A percentile compares a stretch with the other conserved stretches of the same genome.
Conservation (phyloP, 345 rosid species). For the Gossypium herbaceum region DNA sequence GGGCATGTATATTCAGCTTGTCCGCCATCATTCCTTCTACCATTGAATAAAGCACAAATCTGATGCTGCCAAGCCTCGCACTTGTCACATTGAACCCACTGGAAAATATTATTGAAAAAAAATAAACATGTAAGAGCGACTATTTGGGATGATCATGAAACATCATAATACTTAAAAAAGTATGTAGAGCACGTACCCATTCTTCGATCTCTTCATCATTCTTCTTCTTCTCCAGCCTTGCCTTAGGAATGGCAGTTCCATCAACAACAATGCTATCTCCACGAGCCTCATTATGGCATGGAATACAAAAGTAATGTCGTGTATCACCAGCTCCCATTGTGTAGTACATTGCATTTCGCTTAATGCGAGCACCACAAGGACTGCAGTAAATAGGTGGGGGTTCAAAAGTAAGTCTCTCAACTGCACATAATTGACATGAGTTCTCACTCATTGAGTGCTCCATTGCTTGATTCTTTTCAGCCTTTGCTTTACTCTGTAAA, state of each 20-base stretch:
- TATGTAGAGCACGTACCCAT: slow-evolving; percentile 50
- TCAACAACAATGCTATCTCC: slow-evolving; percentile 77
- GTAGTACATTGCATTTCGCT: slow-evolving; percentile 96
- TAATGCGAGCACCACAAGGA: slow-evolving; percentile 93
- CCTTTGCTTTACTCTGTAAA: slow-evolving; percentile 93
- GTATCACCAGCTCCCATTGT: slow-evolving; percentile 89
- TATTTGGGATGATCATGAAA: slow-evolving; percentile 17
- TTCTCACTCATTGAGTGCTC: slow-evolving; percentile 94
- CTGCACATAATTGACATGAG: slow-evolving; percentile 98
- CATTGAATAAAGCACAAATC: slow-evolving; percentile 95
- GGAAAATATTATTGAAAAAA: slow-evolving; percentile 32
- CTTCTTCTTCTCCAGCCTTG: slow-evolving; percentile 92
- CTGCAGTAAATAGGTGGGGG: slow-evolving; percentile 97
- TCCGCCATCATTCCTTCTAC: slow-evolving; percentile 98
- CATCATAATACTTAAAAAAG: slow-evolving; percentile 8
- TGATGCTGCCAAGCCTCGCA: slow-evolving; percentile 99
- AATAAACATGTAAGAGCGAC: slow-evolving; percentile 13
- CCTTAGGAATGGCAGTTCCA: slow-evolving; percentile 60
- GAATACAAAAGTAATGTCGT: slow-evolving; percentile 86
- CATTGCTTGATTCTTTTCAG: slow-evolving; percentile 95
- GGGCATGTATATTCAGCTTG: slow-evolving; percentile 99
- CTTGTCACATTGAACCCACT: slow-evolving; percentile 99
- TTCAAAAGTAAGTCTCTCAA: slow-evolving; percentile 96
- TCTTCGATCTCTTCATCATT: slow-evolving; percentile 99
- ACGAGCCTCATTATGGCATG: slow-evolving; percentile 94